Conservation (phyloP, 164 flowering plant species). For the Sedum album region DNA sequence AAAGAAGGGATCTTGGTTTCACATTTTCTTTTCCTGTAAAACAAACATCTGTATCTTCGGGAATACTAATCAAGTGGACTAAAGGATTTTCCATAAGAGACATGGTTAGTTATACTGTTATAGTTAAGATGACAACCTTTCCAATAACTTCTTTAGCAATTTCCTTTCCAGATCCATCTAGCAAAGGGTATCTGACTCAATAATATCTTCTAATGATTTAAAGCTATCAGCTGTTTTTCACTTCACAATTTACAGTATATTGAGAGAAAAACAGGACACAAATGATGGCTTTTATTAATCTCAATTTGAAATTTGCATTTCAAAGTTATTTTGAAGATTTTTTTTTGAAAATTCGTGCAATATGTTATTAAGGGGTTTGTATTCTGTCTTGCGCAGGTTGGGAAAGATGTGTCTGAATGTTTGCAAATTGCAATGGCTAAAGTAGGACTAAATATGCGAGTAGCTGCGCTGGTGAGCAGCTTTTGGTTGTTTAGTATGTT, state of each 20-base stretch:
- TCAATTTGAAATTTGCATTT: background rate
- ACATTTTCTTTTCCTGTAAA: slow-evolving; percentile 90
- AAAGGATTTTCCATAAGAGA: slow-evolving; percentile 73
- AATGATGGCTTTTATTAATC: background rate
- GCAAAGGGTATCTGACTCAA: background rate
- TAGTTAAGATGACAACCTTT: background rate
- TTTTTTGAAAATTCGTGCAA: background rate
- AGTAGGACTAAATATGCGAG: slow-evolving; percentile 59
- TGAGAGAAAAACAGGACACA: background rate
- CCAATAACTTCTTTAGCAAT: background rate
- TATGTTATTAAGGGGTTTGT: background rate
- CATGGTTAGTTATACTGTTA: slow-evolving; percentile 55
- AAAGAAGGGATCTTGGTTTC: slow-evolving; percentile 70
- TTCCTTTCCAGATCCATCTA: background rate
- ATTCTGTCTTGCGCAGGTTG: slow-evolving; percentile 37
- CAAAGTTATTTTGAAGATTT: background rate
- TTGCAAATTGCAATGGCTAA: slow-evolving; percentile 52
- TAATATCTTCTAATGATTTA: background rate
- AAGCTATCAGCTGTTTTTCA: background rate
- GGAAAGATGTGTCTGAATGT: slow-evolving; percentile 53
- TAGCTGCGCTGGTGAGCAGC: slow-evolving; percentile 56
- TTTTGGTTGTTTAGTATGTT: background rate
- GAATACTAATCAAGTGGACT: slow-evolving; percentile 81
- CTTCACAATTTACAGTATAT: background rate
- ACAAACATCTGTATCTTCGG: slow-evolving; percentile 71